Conservation (phyloP, 306 rosid genomes). For the Benincasa hispida region DNA sequence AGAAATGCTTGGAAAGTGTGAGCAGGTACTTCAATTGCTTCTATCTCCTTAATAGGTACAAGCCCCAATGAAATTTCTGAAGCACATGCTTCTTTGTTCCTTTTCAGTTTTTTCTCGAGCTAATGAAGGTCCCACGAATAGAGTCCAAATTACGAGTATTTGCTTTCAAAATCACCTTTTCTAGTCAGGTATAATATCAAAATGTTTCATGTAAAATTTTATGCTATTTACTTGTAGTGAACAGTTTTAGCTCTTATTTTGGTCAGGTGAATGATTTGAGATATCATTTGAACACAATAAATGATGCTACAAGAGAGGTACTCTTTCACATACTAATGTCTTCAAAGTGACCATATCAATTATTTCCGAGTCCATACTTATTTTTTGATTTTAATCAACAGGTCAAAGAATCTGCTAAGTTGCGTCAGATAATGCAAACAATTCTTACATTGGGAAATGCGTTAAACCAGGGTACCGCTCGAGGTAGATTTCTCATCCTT, state of each 20-base stretch:
- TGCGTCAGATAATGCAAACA: slow-evolving; percentile 98
- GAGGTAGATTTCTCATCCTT: slow-evolving; percentile 41
- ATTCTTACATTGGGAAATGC: slow-evolving; percentile 97
- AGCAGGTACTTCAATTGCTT: slow-evolving; percentile 54
- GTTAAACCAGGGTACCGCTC: slow-evolving; percentile 90
- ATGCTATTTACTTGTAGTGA: background rate
- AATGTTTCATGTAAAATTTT: background rate
- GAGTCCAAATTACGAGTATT: slow-evolving; percentile 93
- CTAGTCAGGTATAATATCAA: slow-evolving; percentile 53
- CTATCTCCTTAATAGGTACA: slow-evolving; percentile 10
- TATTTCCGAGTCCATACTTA: slow-evolving; percentile 7
- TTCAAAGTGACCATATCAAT: background rate
- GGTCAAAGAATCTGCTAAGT: slow-evolving; percentile 85
- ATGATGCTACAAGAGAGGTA: slow-evolving; percentile 85
- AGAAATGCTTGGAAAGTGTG: slow-evolving; percentile 93
- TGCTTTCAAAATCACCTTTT: slow-evolving; percentile 82
- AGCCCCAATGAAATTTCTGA: slow-evolving; percentile 13
- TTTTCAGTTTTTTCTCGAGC: slow-evolving; percentile 77
- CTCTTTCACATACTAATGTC: slow-evolving; percentile 7
- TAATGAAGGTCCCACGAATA: slow-evolving; percentile 94
- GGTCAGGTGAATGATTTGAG: slow-evolving; percentile 71
- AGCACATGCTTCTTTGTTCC: slow-evolving; percentile 2
- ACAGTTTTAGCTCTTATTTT: background rate
- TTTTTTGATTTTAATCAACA: slow-evolving; percentile 23
- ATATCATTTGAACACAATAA: slow-evolving; percentile 58